Percentiles rank a stretch among this genome's conserved stretches.
Evolutionary conservation across 129 eudicot species (phyloP).

Genomic region (Escallonia herrerae): DNA sequence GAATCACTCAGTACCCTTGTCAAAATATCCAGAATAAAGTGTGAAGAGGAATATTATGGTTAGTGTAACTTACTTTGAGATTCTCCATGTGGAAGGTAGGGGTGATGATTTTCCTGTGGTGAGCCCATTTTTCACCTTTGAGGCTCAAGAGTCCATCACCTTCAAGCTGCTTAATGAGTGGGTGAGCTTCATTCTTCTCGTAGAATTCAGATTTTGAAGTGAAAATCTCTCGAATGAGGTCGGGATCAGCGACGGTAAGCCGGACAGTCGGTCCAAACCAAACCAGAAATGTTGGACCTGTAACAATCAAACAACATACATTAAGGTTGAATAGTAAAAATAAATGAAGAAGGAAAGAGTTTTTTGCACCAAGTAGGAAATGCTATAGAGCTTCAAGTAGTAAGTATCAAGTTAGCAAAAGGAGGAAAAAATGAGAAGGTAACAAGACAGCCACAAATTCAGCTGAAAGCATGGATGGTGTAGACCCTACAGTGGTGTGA

Average conservation of each 20-base stretch:
- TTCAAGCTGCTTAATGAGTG: conserved; percentile 70
- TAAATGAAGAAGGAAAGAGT: background rate
- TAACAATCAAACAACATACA: background rate
- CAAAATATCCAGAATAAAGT: background rate
- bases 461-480: conserved; percentile 15
- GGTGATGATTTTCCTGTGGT: conserved; percentile 78
- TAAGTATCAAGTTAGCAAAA: conserved; percentile 21
- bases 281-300: conserved; percentile 75
- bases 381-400: conserved; percentile 13
- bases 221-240: conserved; percentile 76
- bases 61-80: conserved; percentile 52
- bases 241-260: conserved; percentile 71
- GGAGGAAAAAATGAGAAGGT: background rate
- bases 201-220: conserved; percentile 64
- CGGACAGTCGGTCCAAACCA: conserved; percentile 92
- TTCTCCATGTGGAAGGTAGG: conserved; percentile 92
- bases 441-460: conserved; percentile 1
- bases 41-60: background rate
- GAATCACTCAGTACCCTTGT: background rate
- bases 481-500: conserved; percentile 42
- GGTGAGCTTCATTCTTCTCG: conserved; percentile 80
- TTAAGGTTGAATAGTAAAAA: too few relatives aligned
- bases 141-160: conserved; percentile 89
- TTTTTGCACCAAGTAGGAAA: conserved; percentile 7
- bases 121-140: conserved; percentile 95